These are phyloP conservation scores for Acacia acuminata DNA, from an alignment of 306 rosid species.

Conservation along the genomic window DNA sequence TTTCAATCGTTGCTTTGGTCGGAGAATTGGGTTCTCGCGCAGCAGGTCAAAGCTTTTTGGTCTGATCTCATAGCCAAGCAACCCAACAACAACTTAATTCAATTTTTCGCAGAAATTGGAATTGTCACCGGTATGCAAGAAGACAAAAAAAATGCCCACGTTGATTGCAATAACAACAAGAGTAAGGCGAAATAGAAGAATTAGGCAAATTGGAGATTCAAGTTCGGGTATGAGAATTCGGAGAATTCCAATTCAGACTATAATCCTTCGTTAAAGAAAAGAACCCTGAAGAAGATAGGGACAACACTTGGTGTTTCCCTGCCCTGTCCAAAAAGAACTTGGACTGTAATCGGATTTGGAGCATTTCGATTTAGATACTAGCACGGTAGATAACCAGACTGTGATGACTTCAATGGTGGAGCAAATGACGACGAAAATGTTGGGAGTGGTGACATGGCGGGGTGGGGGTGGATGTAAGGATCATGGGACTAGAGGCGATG, in stretches of 20 bases:
- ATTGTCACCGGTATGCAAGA: conserved; percentile 38
- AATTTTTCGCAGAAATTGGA: conserved; percentile 59
- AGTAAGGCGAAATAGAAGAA: background rate
- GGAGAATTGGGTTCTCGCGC: conserved; percentile 63
- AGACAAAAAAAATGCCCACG: background rate
- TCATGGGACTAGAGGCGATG: no score
- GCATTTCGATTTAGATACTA: background rate
- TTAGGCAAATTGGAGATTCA: background rate
- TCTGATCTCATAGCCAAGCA: conserved; percentile 29
- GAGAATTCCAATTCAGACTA: conserved; percentile 61
- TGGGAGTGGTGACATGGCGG: background rate
- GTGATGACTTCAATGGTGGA: conserved; percentile 52
- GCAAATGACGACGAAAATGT: conserved; percentile 10
- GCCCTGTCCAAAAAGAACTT: no score
- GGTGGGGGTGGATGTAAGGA: no score
- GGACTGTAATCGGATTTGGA: no score
- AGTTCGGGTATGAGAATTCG: conserved; percentile 35
- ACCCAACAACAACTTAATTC: conserved; percentile 5
- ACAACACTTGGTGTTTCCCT: conserved; percentile 45
- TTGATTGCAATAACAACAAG: background rate
- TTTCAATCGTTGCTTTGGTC: no score
- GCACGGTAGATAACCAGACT: conserved; percentile 55
- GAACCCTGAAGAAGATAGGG: conserved; percentile 34
- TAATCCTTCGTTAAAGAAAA: conserved; percentile 9
- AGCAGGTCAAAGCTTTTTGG: conserved; percentile 55